Percentiles rank a stretch among this genome's conserved stretches.
Conservation (phyloP, 2,329 filamentous ascomycete species). For the Curvularia lunata region DNA sequence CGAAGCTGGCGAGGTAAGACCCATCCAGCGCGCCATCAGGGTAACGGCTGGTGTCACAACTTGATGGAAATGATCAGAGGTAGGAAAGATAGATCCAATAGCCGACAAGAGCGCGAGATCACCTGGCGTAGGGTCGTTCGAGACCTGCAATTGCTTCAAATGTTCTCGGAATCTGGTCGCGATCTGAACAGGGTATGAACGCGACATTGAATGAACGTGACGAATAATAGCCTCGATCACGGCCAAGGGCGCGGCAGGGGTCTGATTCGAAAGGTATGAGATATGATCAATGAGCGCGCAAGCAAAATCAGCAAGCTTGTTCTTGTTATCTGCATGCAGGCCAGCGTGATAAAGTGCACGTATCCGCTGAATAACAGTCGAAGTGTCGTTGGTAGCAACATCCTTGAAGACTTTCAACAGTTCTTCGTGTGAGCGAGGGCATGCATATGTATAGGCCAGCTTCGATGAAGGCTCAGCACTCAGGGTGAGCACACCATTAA, state of each 20-base stretch:
- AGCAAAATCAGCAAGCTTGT: conserved; percentile 74
- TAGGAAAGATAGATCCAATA: conserved; percentile 84
- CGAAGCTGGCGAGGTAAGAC: conserved; percentile 71
- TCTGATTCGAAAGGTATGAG: conserved; percentile 61
- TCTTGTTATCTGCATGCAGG: conserved; percentile 82
- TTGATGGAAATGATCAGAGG: conserved; percentile 96
- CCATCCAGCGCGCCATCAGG: conserved; percentile 81
- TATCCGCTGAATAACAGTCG: conserved; percentile 85
- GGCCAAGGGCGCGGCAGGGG: conserved; percentile 64
- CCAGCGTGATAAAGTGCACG: conserved; percentile 91
- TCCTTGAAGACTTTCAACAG: conserved; percentile 69
- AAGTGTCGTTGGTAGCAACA: conserved; percentile 69
- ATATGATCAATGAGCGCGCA: conserved; percentile 70
- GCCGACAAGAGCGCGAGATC: conserved; percentile 86
- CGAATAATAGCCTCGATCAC: conserved; percentile 81
- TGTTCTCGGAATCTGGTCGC: conserved; percentile 78
- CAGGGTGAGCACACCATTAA: conserved; percentile 50
- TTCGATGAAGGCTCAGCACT: conserved; percentile 54
- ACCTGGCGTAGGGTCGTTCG: conserved; percentile 64
- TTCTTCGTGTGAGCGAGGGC: conserved; percentile 78
- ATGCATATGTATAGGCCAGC: conserved; percentile 84
- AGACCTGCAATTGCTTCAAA: conserved; percentile 63
- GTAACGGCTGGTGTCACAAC: conserved; percentile 90
- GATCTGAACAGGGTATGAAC: conserved; percentile 80
- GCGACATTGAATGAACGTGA: conserved; percentile 90